These are phyloP conservation scores for Carnegiea gigantea DNA, from an alignment of 179 eudicot species.

Conservation along the genomic window DNA sequence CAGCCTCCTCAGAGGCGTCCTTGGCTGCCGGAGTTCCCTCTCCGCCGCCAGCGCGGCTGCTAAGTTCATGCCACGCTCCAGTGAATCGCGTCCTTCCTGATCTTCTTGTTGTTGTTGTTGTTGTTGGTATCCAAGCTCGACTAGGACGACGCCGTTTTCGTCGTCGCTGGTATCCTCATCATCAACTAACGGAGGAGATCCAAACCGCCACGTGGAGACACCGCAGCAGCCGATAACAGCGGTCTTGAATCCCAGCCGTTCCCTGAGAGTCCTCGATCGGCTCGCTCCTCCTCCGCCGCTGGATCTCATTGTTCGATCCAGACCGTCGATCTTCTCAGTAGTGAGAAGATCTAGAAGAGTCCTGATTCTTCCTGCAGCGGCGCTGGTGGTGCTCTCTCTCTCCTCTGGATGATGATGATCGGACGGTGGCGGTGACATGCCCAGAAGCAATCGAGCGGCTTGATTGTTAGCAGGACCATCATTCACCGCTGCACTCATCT, in stretches of 20 bases:
- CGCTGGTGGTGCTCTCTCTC: constrained; percentile 6
- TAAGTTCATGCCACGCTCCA: constrained; percentile 25
- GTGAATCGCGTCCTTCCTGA: too few relatives aligned
- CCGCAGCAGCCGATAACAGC: constrained; percentile 26
- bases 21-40: constrained; percentile 25
- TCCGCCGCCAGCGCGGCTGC: constrained; percentile 35
- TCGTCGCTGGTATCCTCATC: not conserved
- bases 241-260: constrained; percentile 27
- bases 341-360: constrained; percentile 36
- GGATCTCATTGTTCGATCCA: constrained; percentile 15
- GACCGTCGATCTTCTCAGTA: constrained; percentile 27
- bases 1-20: constrained; percentile 55
- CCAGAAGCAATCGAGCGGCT: constrained; percentile 25
- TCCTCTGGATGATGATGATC: not conserved
- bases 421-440: constrained; percentile 21
- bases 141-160: constrained; percentile 8
- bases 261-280: constrained; percentile 24
- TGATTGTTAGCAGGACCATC: constrained; percentile 16
- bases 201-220: constrained; percentile 28
- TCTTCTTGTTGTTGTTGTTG: not conserved
- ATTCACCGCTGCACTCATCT: constrained; percentile 21
- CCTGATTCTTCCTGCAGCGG: constrained; percentile 14
- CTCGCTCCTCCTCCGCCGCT: not conserved
- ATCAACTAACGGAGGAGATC: not conserved
- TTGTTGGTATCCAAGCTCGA: not conserved